Base-by-base conservation (phyloP, 192 early-diverging fungal genomes). In the Linnemannia hyalina region DNA sequence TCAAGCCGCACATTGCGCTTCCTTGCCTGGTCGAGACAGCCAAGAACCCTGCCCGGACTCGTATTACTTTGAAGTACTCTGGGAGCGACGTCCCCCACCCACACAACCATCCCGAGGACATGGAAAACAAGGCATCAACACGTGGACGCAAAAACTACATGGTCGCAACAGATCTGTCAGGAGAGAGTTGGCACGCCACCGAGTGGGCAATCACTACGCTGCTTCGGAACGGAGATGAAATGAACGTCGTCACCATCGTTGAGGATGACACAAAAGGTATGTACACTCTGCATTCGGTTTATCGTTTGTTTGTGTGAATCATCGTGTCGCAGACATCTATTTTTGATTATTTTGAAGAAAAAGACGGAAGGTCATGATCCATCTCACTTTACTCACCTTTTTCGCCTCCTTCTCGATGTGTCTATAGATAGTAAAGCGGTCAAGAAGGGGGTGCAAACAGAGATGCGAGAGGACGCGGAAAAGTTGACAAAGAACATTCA, bases 181-280 rank as follows among this genome's bases (percentile, higher is more conserved):
- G 89, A 36, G 91, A 90, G 76, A 89, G 89, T 77, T 84, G 90
- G 73, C 89, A 90, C 72, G 91, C 91, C 4, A 88, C 90, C 22
- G 89, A 92, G 55, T 92, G 91, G 91, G 81, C 90, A 0, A 89
- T 88, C 69, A 88, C 87, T 9, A 90, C 91, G 1, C 88, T 92
- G 42, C 80, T 92, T 52, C 87, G 90, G 54, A 89, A 89, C 55
- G 88, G 88, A 15, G 89, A 92, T 47, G 88, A 89, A 38, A 29
- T 92, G 55, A 89, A 90, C 65, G 78, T 92, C 1, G 85, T 88
- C 0, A 88, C 89, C 7, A 88, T 92, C 23, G 80, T 89, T 0
- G 89, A 90, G 68, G 82, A 89, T 22, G 89, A 92, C 42, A 75
- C 82, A 69, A 55, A 63, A 40, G 88, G 90, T 88, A 71, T 15